Conservation (phyloP, 1,284 basidiomycete species). For the Phylloporus sp. region DNA sequence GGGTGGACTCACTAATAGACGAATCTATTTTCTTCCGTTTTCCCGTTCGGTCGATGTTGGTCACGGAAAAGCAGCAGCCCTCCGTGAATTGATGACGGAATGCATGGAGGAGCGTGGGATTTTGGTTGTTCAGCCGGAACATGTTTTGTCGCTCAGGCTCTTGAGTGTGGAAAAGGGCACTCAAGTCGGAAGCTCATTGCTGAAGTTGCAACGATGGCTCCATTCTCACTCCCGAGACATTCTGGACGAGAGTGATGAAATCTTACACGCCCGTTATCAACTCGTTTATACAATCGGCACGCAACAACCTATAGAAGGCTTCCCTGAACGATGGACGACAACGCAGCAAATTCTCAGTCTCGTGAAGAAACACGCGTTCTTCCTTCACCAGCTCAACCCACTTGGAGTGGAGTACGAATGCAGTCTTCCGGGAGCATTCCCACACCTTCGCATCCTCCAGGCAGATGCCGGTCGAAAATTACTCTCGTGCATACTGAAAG, state of each 20-base stretch:
- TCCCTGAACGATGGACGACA: slow-evolving; percentile 3
- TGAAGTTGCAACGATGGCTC: neutral
- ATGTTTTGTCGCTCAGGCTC: slow-evolving; percentile 1
- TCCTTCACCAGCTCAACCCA: neutral
- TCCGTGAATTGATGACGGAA: neutral
- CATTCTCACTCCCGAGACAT: slow-evolving; percentile 3
- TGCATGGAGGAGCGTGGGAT: slow-evolving; percentile 1
- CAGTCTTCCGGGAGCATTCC: neutral
- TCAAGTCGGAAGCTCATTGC: neutral
- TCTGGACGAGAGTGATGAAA: slow-evolving; percentile 5
- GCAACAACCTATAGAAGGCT: slow-evolving; percentile 1
- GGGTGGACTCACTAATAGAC: slow-evolving; percentile 9
- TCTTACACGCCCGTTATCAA: neutral
- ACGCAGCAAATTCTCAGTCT: neutral
- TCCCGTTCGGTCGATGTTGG: neutral
- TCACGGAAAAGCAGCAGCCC: neutral
- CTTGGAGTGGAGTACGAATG: neutral
- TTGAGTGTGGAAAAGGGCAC: neutral
- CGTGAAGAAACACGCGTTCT: neutral
- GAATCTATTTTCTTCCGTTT: slow-evolving; percentile 4
- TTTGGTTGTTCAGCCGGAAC: slow-evolving; percentile 2
- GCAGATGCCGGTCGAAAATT: neutral
- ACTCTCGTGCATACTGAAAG: neutral
- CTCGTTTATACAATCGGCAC: slow-evolving; percentile 1
- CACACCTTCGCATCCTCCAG: neutral